Evolutionary conservation across 805 yeast genomes (phyloP), one percentile per base, ranked within the genome.

Genomic region (Barnettozyma botsteinii): DNA sequence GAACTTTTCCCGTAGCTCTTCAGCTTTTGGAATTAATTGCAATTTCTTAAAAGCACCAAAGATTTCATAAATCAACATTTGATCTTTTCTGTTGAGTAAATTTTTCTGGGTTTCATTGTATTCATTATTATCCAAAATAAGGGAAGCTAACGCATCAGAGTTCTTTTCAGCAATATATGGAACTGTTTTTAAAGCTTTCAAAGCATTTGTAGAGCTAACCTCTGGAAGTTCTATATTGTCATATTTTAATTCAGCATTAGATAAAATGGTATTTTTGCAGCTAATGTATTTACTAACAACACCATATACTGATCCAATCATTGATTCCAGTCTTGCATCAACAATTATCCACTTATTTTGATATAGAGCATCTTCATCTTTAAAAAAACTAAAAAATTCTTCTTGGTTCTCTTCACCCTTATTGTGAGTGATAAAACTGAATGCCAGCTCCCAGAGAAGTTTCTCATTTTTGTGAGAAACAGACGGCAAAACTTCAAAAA

Each of bases 101-200:
- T n/a, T n/a, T n/a, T n/a, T n/a, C n/a, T 48, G 45, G 30, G 56
- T 31, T 25, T 46, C 47, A 18, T 37, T 49, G 5, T 49, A 48
- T 5, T 48, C 51, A 4, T 40, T 44, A 13, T 31, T 42, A 25
- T 55, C 65, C 29, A 73, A 63, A 7, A 91, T 61, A 39, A 75
- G 70, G 0, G 89, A 82, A 7, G 79, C 73, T 17, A 91, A 58
- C 9, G 61, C 64, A 3, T 63, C 47, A 3, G 81, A 75, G 50
- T 82, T 73, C 15, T 63, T 59, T 57, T 91, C 97, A 1, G 87
- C 91, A 28, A 85, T 48, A 12, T 65, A 62, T 1, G 95, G 87
- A n/a, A 81, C 64, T 19, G 67, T 60, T 13, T 63, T 58, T 40
- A 89, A 65, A 0, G 79, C 71, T 42, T 75, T 75, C 14, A 88